Conservation (phyloP, 2,329 filamentous ascomycete genomes). For the Alternaria ventricosa region DNA sequence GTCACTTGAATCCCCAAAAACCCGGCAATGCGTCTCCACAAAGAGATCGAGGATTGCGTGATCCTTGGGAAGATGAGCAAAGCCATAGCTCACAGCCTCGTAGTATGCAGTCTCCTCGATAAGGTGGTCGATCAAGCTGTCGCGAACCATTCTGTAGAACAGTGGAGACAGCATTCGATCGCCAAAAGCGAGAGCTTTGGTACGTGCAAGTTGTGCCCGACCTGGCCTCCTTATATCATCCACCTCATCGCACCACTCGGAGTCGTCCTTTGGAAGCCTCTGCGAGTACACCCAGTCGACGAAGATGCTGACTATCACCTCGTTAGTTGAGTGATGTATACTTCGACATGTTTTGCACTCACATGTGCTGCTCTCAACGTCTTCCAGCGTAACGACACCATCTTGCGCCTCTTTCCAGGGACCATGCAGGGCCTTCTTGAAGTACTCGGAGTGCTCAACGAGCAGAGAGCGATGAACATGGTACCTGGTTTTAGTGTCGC, state of each 20-base stretch:
- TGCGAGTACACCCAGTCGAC: constrained; percentile 23
- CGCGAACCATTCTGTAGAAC: not conserved
- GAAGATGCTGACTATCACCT: constrained; percentile 13
- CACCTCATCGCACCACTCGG: no score
- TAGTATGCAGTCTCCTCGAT: not conserved
- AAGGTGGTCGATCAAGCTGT: not conserved
- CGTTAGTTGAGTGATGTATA: not conserved
- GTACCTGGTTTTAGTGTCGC: constrained; percentile 5
- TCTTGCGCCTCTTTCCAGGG: constrained; percentile 21
- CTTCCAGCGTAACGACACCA: constrained; percentile 9
- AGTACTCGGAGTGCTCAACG: constrained; percentile 22
- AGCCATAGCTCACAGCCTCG: constrained; percentile 9
- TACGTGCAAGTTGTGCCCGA: not conserved
- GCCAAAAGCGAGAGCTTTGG: constrained; percentile 6
- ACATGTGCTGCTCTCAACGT: constrained; percentile 15
- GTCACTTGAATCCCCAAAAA: not conserved
- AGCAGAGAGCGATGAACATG: constrained; percentile 20
- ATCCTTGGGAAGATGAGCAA: constrained; percentile 4
- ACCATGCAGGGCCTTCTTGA: constrained; percentile 17
- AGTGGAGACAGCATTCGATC: constrained; percentile 2
- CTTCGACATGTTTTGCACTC: not conserved
- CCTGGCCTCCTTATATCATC: no score
- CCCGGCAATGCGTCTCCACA: constrained; percentile 11
- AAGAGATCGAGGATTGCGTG: constrained; percentile 10
- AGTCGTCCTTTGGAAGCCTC: not conserved